phyloP scores from a whole-genome alignment of 768 basidiomycete genomes.

The Wakefieldia striispora region DNA sequence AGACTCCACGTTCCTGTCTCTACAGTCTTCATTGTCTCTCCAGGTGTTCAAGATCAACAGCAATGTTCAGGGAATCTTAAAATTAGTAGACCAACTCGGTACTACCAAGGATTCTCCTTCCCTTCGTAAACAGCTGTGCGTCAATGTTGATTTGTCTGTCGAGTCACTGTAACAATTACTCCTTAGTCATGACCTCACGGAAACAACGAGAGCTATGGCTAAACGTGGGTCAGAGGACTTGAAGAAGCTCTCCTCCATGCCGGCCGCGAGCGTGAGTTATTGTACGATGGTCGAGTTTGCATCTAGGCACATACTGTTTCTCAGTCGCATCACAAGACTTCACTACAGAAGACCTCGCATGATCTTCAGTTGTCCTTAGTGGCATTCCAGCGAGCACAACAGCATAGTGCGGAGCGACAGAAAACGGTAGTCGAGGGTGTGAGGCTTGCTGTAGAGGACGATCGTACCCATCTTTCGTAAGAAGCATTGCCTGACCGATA shows the following conservation, averaged over 20 bases:
- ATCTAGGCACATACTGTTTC: not conserved
- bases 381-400: constrained; percentile 90
- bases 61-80: constrained; percentile 93
- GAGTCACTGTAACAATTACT: constrained; percentile 2
- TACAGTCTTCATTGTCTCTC: constrained; percentile 80
- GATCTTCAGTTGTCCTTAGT: constrained; percentile 89
- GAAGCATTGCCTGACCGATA: not conserved
- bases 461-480: constrained; percentile 38
- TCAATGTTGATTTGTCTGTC: constrained; percentile 10
- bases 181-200: constrained; percentile 88
- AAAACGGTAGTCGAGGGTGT: constrained; percentile 85
- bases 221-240: constrained; percentile 92
- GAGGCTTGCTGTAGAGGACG: constrained; percentile 80
- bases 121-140: constrained; percentile 84
- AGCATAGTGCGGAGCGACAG: constrained; percentile 86
- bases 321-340: constrained; percentile 78
- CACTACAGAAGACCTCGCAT: constrained; percentile 88
- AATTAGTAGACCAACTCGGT: constrained; percentile 95
- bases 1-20: constrained; percentile 69
- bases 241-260: constrained; percentile 79
- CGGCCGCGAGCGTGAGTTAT: constrained; percentile 52
- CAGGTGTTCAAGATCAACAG: constrained; percentile 99
- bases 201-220: constrained; percentile 91
- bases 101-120: constrained; percentile 75
- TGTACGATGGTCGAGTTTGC: not conserved